phyloP scores from a whole-genome alignment of 1,284 basidiomycete species.

The Chalciporus sp. region DNA sequence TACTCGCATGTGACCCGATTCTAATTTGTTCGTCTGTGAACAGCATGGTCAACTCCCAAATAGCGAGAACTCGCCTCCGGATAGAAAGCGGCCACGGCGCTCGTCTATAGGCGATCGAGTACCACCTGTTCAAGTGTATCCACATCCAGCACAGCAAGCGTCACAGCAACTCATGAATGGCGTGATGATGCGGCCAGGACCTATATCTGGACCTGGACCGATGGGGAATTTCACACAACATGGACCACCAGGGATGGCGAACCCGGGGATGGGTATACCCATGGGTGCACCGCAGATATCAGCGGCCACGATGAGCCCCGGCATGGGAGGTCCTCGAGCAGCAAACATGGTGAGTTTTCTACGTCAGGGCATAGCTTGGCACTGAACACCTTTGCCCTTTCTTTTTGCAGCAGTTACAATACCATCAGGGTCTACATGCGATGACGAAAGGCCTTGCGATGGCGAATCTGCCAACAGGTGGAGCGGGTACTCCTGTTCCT shows the following conservation, averaged over 20 bases:
- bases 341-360: slow-evolving; percentile 37
- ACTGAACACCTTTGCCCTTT: neutral
- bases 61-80: slow-evolving; percentile 64
- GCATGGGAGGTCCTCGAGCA: slow-evolving; percentile 26
- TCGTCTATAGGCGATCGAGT: slow-evolving; percentile 51
- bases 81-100: slow-evolving; percentile 59
- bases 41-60: slow-evolving; percentile 54
- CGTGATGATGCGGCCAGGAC: slow-evolving; percentile 35
- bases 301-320: slow-evolving; percentile 29
- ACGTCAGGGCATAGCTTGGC: no score
- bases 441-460: slow-evolving; percentile 28
- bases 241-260: slow-evolving; percentile 35
- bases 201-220: slow-evolving; percentile 32
- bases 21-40: slow-evolving; percentile 1
- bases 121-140: slow-evolving; percentile 31
- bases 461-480: slow-evolving; percentile 24
- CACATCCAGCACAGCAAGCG: slow-evolving; percentile 33
- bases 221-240: slow-evolving; percentile 39
- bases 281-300: slow-evolving; percentile 29
- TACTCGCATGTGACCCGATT: slow-evolving; percentile 3
- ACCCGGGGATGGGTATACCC: slow-evolving; percentile 36
- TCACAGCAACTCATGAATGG: slow-evolving; percentile 35
- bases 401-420: slow-evolving; percentile 22
- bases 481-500: slow-evolving; percentile 39
- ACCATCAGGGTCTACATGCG: slow-evolving; percentile 28